Conservation (phyloP, 352 stramenopile species). For the Poterioochromonas sp. region DNA sequence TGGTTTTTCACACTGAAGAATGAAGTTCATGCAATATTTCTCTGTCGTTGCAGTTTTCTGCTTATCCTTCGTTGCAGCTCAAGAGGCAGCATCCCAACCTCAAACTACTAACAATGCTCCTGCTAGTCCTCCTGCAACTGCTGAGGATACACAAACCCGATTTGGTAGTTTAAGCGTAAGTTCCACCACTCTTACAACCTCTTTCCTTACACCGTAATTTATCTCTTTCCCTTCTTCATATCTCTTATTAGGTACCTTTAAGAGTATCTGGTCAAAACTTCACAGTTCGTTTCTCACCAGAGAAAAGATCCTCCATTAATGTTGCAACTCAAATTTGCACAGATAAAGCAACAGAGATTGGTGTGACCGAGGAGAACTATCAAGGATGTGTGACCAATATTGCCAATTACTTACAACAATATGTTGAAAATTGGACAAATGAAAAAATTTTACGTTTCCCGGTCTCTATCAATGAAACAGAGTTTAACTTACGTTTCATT, state of each 20-base stretch:
- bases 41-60: too few species aligned
- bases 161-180: background rate
- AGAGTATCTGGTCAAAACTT: background rate
- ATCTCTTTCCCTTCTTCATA: background rate
- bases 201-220: background rate
- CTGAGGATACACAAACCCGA: background rate
- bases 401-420: background rate
- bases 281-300: background rate
- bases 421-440: background rate
- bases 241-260: background rate
- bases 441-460: background rate
- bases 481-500: background rate
- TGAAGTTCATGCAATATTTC: too few species aligned
- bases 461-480: background rate
- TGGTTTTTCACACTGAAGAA: too few species aligned
- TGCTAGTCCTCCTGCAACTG: background rate
- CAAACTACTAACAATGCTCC: too few species aligned
- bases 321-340: background rate
- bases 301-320: background rate
- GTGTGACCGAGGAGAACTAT: background rate
- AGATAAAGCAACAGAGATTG: background rate
- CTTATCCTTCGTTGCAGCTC: too few species aligned
- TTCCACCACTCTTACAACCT: background rate
- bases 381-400: background rate
- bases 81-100: too few species aligned